Conservation (phyloP, 768 basidiomycete genomes). For the Russula abietina region DNA sequence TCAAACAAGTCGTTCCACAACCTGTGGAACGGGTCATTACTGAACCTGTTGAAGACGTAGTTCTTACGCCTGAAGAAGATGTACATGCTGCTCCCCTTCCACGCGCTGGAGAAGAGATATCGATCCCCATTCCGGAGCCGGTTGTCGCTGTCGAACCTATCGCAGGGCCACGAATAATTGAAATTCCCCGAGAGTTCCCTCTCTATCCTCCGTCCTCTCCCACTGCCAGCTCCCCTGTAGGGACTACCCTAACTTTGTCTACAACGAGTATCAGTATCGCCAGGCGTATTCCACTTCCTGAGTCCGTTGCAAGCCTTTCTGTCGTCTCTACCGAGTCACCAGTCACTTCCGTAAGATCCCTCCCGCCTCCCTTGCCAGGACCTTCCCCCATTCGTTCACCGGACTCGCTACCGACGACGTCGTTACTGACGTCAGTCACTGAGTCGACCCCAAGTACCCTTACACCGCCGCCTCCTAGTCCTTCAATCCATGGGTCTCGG, state of each 20-base stretch:
- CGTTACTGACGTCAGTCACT: conserved; percentile 16
- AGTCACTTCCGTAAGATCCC: background rate
- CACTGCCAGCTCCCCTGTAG: background rate
- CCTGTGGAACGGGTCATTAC: background rate
- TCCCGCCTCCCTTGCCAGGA: conserved; percentile 22
- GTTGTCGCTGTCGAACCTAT: background rate
- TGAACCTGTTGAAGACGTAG: background rate
- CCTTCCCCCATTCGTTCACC: conserved; percentile 28
- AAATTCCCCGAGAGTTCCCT: background rate
- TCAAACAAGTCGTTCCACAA: background rate
- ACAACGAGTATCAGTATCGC: background rate
- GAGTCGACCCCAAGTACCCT: conserved; percentile 23
- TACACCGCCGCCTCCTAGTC: conserved; percentile 29
- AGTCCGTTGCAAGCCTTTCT: conserved; percentile 17
- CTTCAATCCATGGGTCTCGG: conserved; percentile 38
- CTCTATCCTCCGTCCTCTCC: background rate
- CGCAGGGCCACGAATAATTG: background rate
- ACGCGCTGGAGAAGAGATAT: background rate
- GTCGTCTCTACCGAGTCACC: background rate
- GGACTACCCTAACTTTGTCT: background rate
- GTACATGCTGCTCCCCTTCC: background rate
- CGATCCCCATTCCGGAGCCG: background rate
- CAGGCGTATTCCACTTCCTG: background rate
- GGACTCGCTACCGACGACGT: conserved; percentile 27
- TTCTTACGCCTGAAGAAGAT: background rate